A percentile compares a stretch with the other conserved stretches of the same genome.
Evolutionary conservation across 768 basidiomycete genomes (phyloP).

Genomic region (Leccinum pellstonianum): DNA sequence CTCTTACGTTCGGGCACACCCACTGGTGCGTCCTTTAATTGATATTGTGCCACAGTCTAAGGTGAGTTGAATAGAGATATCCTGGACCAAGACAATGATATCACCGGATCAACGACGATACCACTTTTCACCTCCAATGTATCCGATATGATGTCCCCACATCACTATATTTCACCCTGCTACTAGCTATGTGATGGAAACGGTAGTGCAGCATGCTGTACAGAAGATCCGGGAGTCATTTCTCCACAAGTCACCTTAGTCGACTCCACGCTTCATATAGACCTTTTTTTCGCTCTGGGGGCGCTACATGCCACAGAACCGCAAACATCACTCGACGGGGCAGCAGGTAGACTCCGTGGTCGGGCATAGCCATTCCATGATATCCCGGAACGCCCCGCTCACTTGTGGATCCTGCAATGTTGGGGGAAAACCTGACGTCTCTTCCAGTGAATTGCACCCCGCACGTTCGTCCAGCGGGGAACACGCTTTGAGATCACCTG

Average conservation of each 20-base stretch:
- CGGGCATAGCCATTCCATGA: conserved; percentile 23
- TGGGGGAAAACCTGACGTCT: conserved; percentile 9
- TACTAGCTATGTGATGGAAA: conserved; percentile 51
- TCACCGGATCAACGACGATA: conserved; percentile 30
- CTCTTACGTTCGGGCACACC: no score
- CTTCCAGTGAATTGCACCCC: conserved; percentile 9
- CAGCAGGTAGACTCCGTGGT: conserved; percentile 11
- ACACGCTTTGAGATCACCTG: background rate
- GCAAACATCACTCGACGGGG: conserved; percentile 31
- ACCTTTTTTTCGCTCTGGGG: conserved; percentile 8
- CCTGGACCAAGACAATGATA: conserved; percentile 29
- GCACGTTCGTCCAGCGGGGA: background rate
- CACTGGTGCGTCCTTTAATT: conserved; percentile 1
- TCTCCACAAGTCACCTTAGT: conserved; percentile 39
- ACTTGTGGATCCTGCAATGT: background rate
- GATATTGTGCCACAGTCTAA: conserved; percentile 42
- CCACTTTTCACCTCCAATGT: conserved; percentile 35
- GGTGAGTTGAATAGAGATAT: conserved; percentile 34
- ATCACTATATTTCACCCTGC: no score
- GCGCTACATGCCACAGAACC: conserved; percentile 26
- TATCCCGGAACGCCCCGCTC: conserved; percentile 11
- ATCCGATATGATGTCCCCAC: conserved; percentile 36
- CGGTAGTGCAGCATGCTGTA: conserved; percentile 49
- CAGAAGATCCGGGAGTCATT: conserved; percentile 43
- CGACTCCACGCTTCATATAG: conserved; percentile 12